Evolutionary conservation across 1,284 basidiomycete genomes (phyloP), one percentile per base, ranked within the genome.

Genomic region (Austroboletus niveus): DNA sequence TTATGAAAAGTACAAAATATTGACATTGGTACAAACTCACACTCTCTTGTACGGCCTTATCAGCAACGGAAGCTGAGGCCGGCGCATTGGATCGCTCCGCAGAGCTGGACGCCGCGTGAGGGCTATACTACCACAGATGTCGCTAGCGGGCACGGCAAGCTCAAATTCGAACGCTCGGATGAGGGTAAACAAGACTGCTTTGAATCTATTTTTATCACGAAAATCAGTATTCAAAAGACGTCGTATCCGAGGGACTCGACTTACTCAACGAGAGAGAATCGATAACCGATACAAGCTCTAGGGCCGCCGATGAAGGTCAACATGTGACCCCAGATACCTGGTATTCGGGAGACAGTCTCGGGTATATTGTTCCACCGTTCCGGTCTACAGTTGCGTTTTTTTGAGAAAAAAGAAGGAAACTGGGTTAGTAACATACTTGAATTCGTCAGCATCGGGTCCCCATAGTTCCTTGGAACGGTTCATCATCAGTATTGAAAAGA

Each of bases 191-290:
- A 85, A 55, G 8, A 85, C 69, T 0, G 76, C 79, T 61, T 85
- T 85, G 67, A 78, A 82, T 61, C 79, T 80, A 30, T 27, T 22
- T 38, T 27, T 31, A 8, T 51, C 34, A 20, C 8, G n/a, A 17
- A 39, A n/a, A 39, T 20, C 9, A 39, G 5, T 10, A 35, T n/a
- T 17, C 14, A 5, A n/a, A 39, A 8, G 4, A 17, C 17, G 17
- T 20, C 36, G 7, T 4, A 29, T 34, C 14, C 11, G 14, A 34
- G 14, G 7, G 30, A 20, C 2, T n/a, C 1, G 11, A 65, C 73
- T 54, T 57, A 83, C 81, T 89, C 86, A 17, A 81, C 72, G 22
- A 89, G 59, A 2, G 86, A 77, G 61, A 90, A 89, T 5, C 84
- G 78, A 63, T 84, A 89, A 0, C 87, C 87, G 41, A 86, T 85